Evolutionary conservation across 192 early-diverging fungal species (phyloP).

Genomic region (Kappamyces sp.): DNA sequence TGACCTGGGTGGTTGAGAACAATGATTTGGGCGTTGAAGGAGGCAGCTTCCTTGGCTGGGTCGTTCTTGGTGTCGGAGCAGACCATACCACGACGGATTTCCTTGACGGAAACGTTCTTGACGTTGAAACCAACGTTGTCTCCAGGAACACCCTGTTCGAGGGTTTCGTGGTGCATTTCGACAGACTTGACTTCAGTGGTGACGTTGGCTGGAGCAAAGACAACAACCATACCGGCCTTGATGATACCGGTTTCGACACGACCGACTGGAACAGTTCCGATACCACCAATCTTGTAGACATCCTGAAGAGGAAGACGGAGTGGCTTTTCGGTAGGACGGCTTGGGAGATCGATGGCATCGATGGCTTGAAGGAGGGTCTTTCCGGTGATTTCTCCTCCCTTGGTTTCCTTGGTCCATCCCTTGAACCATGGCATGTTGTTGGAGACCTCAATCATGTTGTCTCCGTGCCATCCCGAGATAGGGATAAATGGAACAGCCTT

Average conservation of each 20-base stretch:
- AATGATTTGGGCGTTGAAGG: slow-evolving; percentile 93
- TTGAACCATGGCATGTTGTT: slow-evolving; percentile 95
- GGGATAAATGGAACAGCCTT: slow-evolving; percentile 89
- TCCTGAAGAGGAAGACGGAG: slow-evolving; percentile 96
- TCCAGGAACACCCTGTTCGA: slow-evolving; percentile 81
- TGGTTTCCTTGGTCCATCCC: slow-evolving; percentile 91
- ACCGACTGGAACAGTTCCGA: slow-evolving; percentile 94
- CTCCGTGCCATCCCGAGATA: slow-evolving; percentile 97
- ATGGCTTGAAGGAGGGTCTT: slow-evolving; percentile 92
- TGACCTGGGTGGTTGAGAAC: slow-evolving; percentile 96
- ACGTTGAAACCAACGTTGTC: slow-evolving; percentile 99
- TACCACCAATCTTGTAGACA: slow-evolving; percentile 98
- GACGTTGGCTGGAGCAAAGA: slow-evolving; percentile 52
- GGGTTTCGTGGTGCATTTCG: slow-evolving; percentile 96
- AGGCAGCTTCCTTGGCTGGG: slow-evolving; percentile 85
- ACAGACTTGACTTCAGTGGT: slow-evolving; percentile 90
- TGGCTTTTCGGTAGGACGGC: slow-evolving; percentile 85
- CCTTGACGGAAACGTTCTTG: slow-evolving; percentile 97
- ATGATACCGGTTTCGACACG: slow-evolving; percentile 95
- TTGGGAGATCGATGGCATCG: slow-evolving; percentile 88
- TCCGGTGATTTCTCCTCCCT: slow-evolving; percentile 52
- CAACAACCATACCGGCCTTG: slow-evolving; percentile 79
- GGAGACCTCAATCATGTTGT: slow-evolving; percentile 95
- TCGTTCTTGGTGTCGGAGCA: slow-evolving; percentile 96
- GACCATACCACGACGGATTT: slow-evolving; percentile 94